phyloP scores from a whole-genome alignment of 2,329 filamentous ascomycete genomes.

The Metarhizium humberi region DNA sequence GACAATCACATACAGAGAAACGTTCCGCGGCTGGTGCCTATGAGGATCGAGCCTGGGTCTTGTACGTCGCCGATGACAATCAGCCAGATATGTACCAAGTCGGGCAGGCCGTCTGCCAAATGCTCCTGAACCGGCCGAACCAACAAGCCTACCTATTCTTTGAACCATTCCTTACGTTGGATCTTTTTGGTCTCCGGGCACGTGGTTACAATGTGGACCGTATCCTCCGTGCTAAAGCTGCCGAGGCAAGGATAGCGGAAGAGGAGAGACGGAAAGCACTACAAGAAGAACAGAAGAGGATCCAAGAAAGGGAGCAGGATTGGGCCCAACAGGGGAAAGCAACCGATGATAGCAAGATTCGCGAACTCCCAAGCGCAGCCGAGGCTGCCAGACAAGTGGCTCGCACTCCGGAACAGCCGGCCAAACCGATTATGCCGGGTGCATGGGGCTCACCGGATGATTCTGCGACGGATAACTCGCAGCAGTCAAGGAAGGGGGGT shows the following conservation, averaged over 20 bases:
- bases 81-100: constrained; percentile 85
- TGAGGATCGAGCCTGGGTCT: constrained; percentile 44
- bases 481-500: constrained; percentile 32
- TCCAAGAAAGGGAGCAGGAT: constrained; percentile 45
- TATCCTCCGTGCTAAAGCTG: constrained; percentile 79
- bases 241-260: constrained; percentile 80
- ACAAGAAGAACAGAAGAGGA: constrained; percentile 60
- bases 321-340: constrained; percentile 30
- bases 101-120: constrained; percentile 73
- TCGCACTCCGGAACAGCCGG: constrained; percentile 30
- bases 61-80: constrained; percentile 65
- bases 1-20: constrained; percentile 63
- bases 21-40: constrained; percentile 60
- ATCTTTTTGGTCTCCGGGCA: constrained; percentile 69
- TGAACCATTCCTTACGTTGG: constrained; percentile 81
- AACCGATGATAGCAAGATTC: neutral
- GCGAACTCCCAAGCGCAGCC: constrained; percentile 14
- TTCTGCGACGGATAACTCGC: constrained; percentile 20
- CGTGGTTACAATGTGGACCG: constrained; percentile 96
- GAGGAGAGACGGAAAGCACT: constrained; percentile 67
- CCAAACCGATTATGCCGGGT: constrained; percentile 55
- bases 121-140: constrained; percentile 73
- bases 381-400: constrained; percentile 29
- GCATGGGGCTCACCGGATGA: constrained; percentile 61
- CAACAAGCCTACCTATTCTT: constrained; percentile 85